Evolutionary conservation across 164 flowering plant species (phyloP).

Genomic region (Litsea cubeba): DNA sequence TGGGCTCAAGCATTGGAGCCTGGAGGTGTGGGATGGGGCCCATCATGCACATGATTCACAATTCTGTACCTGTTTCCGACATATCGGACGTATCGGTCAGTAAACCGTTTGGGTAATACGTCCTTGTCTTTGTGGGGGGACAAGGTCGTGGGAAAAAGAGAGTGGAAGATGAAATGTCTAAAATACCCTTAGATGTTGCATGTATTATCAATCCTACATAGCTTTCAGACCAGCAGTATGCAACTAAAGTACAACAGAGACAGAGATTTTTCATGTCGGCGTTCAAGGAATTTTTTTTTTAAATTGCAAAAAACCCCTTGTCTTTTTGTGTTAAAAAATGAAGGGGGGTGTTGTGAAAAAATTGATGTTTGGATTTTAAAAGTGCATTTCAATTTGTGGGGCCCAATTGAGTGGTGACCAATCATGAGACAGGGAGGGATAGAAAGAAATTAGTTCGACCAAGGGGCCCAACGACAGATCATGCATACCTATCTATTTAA

Average conservation of each 20-base stretch:
- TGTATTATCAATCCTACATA: neutral
- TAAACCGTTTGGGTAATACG: slow-evolving; percentile 7
- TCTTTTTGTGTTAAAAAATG: neutral
- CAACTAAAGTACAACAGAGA: neutral
- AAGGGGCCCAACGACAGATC: neutral
- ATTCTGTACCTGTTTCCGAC: neutral
- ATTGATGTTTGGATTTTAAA: neutral
- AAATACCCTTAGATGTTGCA: neutral
- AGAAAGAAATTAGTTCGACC: neutral
- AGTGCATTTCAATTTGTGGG: neutral
- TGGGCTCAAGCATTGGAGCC: too few species aligned
- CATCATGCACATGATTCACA: too few species aligned
- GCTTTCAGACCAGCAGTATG: neutral
- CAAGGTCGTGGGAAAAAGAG: neutral
- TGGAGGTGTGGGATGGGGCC: too few species aligned
- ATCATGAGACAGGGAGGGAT: neutral
- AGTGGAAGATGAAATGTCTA: neutral
- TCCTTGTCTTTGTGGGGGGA: slow-evolving; percentile 15
- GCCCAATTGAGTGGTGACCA: neutral
- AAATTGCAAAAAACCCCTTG: neutral
- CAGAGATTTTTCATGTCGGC: neutral
- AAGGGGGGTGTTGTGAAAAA: too few species aligned
- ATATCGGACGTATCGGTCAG: neutral
- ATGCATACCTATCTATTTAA: too few species aligned
- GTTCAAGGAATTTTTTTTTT: neutral